Evolutionary conservation across 768 basidiomycete species (phyloP).

Genomic region (Suillus ampliporus): DNA sequence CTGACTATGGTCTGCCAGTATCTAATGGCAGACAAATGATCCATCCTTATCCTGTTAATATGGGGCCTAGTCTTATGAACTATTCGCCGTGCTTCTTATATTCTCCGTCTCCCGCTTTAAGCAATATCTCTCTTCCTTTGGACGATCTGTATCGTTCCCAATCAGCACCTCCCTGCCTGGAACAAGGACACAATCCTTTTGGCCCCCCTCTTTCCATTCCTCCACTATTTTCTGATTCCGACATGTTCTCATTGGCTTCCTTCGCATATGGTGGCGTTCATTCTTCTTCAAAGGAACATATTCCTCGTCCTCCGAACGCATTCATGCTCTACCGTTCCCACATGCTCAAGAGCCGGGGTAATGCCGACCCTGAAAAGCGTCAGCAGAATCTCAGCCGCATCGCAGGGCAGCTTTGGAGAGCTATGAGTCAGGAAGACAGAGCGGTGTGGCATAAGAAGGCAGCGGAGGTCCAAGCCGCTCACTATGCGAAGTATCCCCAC

Average conservation of each 20-base stretch:
- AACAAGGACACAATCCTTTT: slow-evolving; percentile 6
- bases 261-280: not conserved
- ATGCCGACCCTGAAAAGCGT: slow-evolving; percentile 53
- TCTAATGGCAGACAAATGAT: not conserved
- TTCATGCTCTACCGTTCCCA: slow-evolving; percentile 64
- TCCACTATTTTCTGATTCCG: not conserved
- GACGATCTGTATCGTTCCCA: slow-evolving; percentile 14
- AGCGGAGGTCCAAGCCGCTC: slow-evolving; percentile 28
- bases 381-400: slow-evolving; percentile 62
- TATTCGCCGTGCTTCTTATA: not conserved
- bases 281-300: slow-evolving; percentile 29
- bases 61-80: not conserved
- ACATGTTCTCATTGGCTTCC: not conserved
- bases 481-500: slow-evolving; percentile 34
- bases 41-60: not conserved
- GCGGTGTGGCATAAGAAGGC: slow-evolving; percentile 42
- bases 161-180: slow-evolving; percentile 17
- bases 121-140: not conserved
- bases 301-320: slow-evolving; percentile 58
- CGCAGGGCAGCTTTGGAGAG: slow-evolving; percentile 59
- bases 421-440: slow-evolving; percentile 42
- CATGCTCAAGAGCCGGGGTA: slow-evolving; percentile 47
- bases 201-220: slow-evolving; percentile 1
- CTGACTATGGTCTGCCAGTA: not conserved
- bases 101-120: slow-evolving; percentile 5